Evolutionary conservation across 2,329 filamentous ascomycete species (phyloP), one percentile per base, ranked within the genome.

Genomic region (Zelopaecilomyces penicillatus): DNA sequence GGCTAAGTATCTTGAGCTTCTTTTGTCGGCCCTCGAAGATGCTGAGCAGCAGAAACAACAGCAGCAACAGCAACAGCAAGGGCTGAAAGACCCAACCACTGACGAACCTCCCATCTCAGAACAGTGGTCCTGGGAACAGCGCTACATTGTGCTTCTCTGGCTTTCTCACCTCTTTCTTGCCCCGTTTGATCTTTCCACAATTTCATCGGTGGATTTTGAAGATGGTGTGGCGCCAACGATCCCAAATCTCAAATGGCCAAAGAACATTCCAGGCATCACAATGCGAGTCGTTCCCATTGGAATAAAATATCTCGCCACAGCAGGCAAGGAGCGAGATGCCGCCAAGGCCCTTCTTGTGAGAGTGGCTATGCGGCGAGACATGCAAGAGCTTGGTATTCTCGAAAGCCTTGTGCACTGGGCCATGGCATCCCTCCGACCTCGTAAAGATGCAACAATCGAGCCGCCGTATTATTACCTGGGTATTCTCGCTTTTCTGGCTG

Each of bases 81-180:
- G 10, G 8, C 39, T 6, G 35, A n/a, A 34, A 33, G 28, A 28
- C 39, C 19, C 28, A 39, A 11, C 19, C 31, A 8, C 41, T 19
- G 42, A 27, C 3, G 7, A 30, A 7, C 9, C 31, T 7, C 7
- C 39, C 5, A 46, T 48, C 1, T 41, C 47, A 0, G 53, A 55
- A 5, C 45, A 54, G 27, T 80, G 85, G 73, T 73, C 74, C 1
- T 98, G 93, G 93, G 83, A 95, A 60, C 86, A 96, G 63, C 76
- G 86, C 43, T 97, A 96, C 58, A 71, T 96, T 12, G 80, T 90
- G 37, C 70, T 97, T 4, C 71, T 95, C 7, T 98, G 93, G 93
- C 76, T 91, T 30, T 86, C 85, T 1, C 85, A 93, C 64, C 69
- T 93, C 11, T 71, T 91, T 46, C 74, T 91, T 30, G 88, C 88